These are phyloP conservation scores for Onygenales sp. DNA, from an alignment of 2,329 filamentous ascomycete species.

Conservation along the genomic window DNA sequence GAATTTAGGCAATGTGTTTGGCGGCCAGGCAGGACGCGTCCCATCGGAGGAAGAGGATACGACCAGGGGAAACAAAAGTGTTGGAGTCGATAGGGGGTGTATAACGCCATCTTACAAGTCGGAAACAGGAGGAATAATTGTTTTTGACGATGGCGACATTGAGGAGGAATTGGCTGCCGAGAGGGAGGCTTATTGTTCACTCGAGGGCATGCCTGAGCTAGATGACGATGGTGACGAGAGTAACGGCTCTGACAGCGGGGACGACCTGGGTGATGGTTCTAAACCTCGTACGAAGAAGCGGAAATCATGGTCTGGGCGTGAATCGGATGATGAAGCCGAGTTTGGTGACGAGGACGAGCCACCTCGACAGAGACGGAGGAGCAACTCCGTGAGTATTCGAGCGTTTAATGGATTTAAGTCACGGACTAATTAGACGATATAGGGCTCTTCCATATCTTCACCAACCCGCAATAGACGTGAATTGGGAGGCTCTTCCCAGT, in stretches of 20 bases:
- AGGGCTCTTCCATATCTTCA: slow-evolving; percentile 34
- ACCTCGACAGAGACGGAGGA: slow-evolving; percentile 70
- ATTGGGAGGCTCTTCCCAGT: slow-evolving; percentile 34
- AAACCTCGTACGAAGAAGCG: slow-evolving; percentile 51
- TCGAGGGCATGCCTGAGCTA: slow-evolving; percentile 83
- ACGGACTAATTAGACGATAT: slow-evolving; percentile 6
- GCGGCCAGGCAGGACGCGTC: slow-evolving; percentile 53
- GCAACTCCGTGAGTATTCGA: slow-evolving; percentile 60
- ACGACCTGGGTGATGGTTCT: slow-evolving; percentile 43
- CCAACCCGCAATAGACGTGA: slow-evolving; percentile 31
- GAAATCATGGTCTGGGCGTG: slow-evolving; percentile 66
- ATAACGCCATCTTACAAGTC: slow-evolving; percentile 64
- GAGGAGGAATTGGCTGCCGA: slow-evolving; percentile 68
- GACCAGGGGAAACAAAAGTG: slow-evolving; percentile 40
- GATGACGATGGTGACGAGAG: slow-evolving; percentile 60
- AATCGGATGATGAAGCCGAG: slow-evolving; percentile 54
- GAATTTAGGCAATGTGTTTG: slow-evolving; percentile 92
- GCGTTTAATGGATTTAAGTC: slow-evolving; percentile 1
- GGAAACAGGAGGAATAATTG: slow-evolving; percentile 77
- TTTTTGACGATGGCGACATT: slow-evolving; percentile 94
- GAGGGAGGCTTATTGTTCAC: slow-evolving; percentile 71
- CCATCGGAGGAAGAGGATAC: slow-evolving; percentile 37
- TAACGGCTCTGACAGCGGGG: slow-evolving; percentile 48
- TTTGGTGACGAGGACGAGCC: slow-evolving; percentile 57
- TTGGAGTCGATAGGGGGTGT: slow-evolving; percentile 63